Evolutionary conservation across 2,329 filamentous ascomycete genomes (phyloP), one percentile per base, ranked within the genome.

Genomic region (Nakataea oryzae): DNA sequence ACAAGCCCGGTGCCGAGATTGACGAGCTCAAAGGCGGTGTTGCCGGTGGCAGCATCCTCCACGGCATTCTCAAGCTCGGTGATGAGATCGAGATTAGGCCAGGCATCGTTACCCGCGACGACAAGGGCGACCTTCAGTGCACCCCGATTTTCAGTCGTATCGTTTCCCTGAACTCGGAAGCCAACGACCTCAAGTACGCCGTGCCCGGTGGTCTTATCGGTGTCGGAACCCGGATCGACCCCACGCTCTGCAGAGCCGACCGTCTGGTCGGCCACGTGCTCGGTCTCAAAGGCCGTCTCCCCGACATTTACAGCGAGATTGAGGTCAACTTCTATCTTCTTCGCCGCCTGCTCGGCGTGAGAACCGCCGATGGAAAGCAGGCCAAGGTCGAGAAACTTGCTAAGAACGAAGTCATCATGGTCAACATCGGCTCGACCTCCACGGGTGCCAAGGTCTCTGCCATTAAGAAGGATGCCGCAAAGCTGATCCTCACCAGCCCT

Each of bases 291-390:
- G 95, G 95, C 68, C 87, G 89, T 70, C 86, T 99, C 28, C 95
- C 95, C 59, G 91, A 95, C 73, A 97, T 99, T 75, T 99, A 97
- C 82, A 95, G 89, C 69, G 95, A 99, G 78, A 89, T 99, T 65
- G 95, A 99, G 79, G 93, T 97, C 77, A 97, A 97, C 85, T 99
- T 97, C 83, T 99, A 97, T 84, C 84, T 99, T 65, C 88, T 99
- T 66, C 90, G 93, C 70, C 86, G 95, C 70, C 83, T 99, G 65
- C 86, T 99, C 63, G 95, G 95, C 86, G 95, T 99, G 71, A 93
- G 96, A 80, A 96, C 95, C 58, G 92, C 93, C 66, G 95, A 99
- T 69, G 95, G 95, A 74, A 99, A 99, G 83, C 95, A 97, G 79
- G 93, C 93, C 72, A 99, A 99, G 88, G 95, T 99, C 68, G 92